These are phyloP conservation scores for Neurospora tetraspora DNA, from an alignment of 495 filamentous ascomycete species.

Conservation along the genomic window DNA sequence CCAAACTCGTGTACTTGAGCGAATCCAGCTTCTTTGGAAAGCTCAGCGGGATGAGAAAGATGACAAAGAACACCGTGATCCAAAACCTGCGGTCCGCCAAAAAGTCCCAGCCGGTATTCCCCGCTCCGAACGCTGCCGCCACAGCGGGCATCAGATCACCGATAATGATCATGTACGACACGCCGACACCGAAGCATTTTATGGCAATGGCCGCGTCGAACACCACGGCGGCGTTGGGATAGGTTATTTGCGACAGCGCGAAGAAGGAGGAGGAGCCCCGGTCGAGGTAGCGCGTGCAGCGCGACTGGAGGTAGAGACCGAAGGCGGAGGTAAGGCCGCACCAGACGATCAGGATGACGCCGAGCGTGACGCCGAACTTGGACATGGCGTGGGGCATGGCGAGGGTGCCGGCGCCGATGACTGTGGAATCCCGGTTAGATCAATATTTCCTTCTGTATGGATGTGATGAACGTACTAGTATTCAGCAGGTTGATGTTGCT, in stretches of 20 bases:
- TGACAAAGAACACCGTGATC: conserved; percentile 96
- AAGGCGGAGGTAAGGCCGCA: conserved; percentile 81
- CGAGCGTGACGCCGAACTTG: conserved; percentile 80
- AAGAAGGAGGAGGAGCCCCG: conserved; percentile 76
- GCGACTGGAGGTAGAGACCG: conserved; percentile 86
- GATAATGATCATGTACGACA: conserved; percentile 97
- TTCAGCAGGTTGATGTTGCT: conserved; percentile 93
- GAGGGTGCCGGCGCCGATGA: conserved; percentile 86
- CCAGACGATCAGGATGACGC: conserved; percentile 79
- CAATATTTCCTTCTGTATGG: background rate
- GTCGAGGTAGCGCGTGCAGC: conserved; percentile 87
- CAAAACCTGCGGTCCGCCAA: conserved; percentile 87
- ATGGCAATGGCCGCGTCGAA: conserved; percentile 96
- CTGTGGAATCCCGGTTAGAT: conserved; percentile 31
- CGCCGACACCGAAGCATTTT: conserved; percentile 95
- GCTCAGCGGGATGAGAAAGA: conserved; percentile 87
- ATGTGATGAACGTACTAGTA: conserved; percentile 55
- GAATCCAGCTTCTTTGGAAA: conserved; percentile 88
- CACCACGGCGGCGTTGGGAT: conserved; percentile 89
- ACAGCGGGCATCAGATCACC: conserved; percentile 97
- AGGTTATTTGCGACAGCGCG: conserved; percentile 87
- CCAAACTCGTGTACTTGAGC: conserved; percentile 90
- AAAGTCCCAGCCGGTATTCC: conserved; percentile 50
- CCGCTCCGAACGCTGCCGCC: conserved; percentile 55
- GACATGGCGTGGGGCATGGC: conserved; percentile 92